Base-by-base conservation (phyloP, 768 basidiomycete species). In the Multifurca ochricompacta region DNA sequence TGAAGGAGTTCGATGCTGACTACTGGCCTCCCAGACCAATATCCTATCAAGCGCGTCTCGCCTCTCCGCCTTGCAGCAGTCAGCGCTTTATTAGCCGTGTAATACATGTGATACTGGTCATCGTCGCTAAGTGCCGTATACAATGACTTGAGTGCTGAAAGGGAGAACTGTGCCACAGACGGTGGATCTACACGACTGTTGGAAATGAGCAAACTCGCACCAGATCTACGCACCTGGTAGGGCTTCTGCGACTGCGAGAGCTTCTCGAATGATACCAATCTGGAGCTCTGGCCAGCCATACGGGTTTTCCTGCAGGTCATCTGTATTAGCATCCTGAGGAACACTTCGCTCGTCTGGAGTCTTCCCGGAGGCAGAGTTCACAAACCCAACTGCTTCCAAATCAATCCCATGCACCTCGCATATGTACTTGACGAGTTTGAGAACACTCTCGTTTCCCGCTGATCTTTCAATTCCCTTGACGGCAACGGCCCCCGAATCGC, bases 221-320 rank as follows among this genome's bases (percentile, higher is more conserved):
- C 28, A 21, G n/a, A 49, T 34, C 34, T 3, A 70, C 77, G 50
- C 57, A 91, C 93, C 92, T 53, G 95, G 92, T 21, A 99, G 71
- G 13, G 91, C 82, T 68, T 97, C 91, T 1, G 91, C 89, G 3
- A 98, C 83, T 0, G 87, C 84, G 19, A 97, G 83, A 1, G 92
- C 91, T 66, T 98, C 96, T 34, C 91, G 80, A 19, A 97, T 76
- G n/a, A 94, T 82, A 21, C 91, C 92, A 16, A 97, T 80, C 71
- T 96, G 95, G 36, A 99, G 73, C 66, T 93, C 91, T 3, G 93
- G 86, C 95, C 95, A 98, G 4, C 96, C 96, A 65, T 83, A 89
- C 4, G 77, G 69, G 58, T 82, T 80, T 23, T 69, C 72, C 28
- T 70, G 66, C 18, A 71, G 68, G 31, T 72, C 71, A 8, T 71